Evolutionary conservation across 345 rosid species (phyloP).

Genomic region (Citrus maxima): DNA sequence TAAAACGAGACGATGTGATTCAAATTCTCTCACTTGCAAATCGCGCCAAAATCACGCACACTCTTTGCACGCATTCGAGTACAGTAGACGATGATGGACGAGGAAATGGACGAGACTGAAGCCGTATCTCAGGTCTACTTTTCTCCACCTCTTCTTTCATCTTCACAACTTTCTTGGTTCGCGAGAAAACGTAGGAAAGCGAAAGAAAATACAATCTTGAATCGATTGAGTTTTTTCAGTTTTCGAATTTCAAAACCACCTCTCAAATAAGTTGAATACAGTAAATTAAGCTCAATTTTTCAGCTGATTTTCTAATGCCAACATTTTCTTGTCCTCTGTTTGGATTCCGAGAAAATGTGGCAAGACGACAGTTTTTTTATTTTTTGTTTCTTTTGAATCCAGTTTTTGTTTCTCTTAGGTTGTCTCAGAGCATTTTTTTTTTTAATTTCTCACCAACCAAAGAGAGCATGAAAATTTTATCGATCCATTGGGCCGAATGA

Average conservation of each 20-base stretch:
- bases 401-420: not conserved
- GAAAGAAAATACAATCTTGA: not conserved
- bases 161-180: slow-evolving; percentile 15
- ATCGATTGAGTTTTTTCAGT: not conserved
- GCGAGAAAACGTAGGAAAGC: slow-evolving; percentile 19
- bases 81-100: slow-evolving; percentile 29
- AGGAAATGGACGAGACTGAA: slow-evolving; percentile 73
- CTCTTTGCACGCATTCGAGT: not conserved
- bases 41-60: not conserved
- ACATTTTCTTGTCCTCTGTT: not conserved
- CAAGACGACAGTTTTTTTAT: not conserved
- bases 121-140: slow-evolving; percentile 52
- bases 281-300: not conserved
- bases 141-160: slow-evolving; percentile 5
- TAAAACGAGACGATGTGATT: not conserved
- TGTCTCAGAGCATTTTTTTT: not conserved
- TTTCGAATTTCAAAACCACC: not conserved
- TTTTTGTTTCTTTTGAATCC: not conserved
- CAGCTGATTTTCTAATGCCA: too few species aligned
- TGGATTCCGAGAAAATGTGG: not conserved
- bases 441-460: not conserved
- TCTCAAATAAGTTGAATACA: not conserved
- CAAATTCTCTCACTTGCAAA: not conserved
- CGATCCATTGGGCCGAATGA: not conserved
- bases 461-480: not conserved